A percentile compares a stretch with the other conserved stretches of the same genome.
phyloP scores from a whole-genome alignment of 1,139 yeast genomes.

The Geotrichum candidum region DNA sequence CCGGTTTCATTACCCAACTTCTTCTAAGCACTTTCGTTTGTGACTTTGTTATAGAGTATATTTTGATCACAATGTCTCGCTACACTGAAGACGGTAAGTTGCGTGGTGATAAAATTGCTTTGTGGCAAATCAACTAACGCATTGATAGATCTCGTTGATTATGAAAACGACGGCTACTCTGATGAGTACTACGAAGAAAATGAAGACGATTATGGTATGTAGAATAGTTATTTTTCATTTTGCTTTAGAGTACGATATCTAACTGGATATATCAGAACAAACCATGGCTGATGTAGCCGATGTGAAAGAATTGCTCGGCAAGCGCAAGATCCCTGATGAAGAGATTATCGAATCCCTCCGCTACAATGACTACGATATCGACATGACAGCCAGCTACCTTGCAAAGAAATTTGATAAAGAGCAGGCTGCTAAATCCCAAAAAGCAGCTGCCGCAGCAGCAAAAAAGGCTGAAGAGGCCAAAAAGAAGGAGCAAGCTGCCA shows the following conservation, averaged over 20 bases:
- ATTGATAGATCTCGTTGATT: constrained; percentile 26
- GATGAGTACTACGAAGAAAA: constrained; percentile 22
- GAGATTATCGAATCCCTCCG: constrained; percentile 57
- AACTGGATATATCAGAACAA: constrained; percentile 13
- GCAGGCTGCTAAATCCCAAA: neutral
- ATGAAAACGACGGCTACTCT: constrained; percentile 25
- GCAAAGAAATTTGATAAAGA: constrained; percentile 35
- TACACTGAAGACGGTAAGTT: neutral
- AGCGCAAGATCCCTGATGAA: constrained; percentile 44
- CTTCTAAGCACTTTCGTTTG: neutral
- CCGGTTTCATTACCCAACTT: too few species aligned
- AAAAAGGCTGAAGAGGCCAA: constrained; percentile 6
- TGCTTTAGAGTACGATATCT: neutral
- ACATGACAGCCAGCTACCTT: constrained; percentile 49
- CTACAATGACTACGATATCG: constrained; percentile 53
- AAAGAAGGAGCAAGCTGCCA: constrained; percentile 2
- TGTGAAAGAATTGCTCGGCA: constrained; percentile 44
- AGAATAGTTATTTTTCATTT: neutral
- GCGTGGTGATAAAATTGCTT: neutral
- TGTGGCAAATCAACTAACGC: neutral
- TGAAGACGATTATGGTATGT: constrained; percentile 26
- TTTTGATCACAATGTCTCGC: neutral
- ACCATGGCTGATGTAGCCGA: constrained; percentile 30
- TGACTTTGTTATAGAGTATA: neutral
- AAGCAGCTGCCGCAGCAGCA: constrained; percentile 2